Conservation (phyloP, 371 early-diverging fungal genomes). For the Apophysomyces sp. region DNA sequence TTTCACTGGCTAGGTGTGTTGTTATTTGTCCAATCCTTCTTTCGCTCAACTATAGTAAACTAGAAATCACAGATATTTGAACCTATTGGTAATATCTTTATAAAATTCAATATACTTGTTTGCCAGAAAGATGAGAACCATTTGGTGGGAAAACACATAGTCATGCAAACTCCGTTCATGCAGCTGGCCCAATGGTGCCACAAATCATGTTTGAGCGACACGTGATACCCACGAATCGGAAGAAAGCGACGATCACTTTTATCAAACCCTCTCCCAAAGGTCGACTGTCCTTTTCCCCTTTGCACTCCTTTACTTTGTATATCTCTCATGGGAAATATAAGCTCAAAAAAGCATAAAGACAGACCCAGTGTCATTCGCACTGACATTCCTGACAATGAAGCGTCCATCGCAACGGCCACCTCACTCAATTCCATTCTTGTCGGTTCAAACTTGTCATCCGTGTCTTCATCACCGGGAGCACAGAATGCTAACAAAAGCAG, state of each 20-base stretch:
- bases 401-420: constrained; percentile 39
- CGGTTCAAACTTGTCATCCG: constrained; percentile 14
- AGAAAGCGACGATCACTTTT: background rate
- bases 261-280: background rate
- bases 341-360: constrained; percentile 46
- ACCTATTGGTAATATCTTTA: too few species aligned
- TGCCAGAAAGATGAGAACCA: too few species aligned
- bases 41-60: too few species aligned
- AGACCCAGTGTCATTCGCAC: constrained; percentile 40
- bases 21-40: too few species aligned
- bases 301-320: constrained; percentile 3
- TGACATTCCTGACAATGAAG: constrained; percentile 47
- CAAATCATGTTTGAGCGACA: background rate
- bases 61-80: too few species aligned
- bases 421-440: constrained; percentile 49
- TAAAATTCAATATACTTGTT: too few species aligned
- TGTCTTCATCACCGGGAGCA: constrained; percentile 10
- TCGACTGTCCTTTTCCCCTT: background rate
- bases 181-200: too few species aligned
- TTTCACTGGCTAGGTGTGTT: too few species aligned
- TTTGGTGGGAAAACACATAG: too few species aligned
- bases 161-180: too few species aligned
- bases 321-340: constrained; percentile 38
- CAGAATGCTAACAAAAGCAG: background rate
- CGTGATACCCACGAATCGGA: background rate